A percentile compares a stretch with the other conserved stretches of the same genome.
These are phyloP conservation scores for thale cress (Arabidopsis thaliana) DNA, from an alignment of 345 rosid species.

Conservation along the genomic window DNA sequence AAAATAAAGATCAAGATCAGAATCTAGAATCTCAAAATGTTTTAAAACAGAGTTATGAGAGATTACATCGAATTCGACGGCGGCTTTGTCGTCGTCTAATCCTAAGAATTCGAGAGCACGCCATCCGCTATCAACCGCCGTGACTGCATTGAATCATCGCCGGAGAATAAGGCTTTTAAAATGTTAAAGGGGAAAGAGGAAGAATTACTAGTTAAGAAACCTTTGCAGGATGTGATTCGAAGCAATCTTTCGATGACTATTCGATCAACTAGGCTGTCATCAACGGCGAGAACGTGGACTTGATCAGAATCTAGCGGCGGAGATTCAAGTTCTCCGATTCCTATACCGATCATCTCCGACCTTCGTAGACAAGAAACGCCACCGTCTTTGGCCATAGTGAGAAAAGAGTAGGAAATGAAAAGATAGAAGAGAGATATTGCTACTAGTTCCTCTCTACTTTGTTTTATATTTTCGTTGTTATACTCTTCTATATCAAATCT, in stretches of 20 bases:
- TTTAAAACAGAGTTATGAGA: background rate
- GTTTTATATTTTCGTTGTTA: conserved; percentile 5
- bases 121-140: conserved; percentile 87
- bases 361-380: conserved; percentile 51
- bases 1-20: background rate
- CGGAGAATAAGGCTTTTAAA: background rate
- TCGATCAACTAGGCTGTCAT: conserved; percentile 87
- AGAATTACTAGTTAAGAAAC: conserved; percentile 35
- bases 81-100: conserved; percentile 59
- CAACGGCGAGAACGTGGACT: conserved; percentile 92
- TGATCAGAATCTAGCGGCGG: conserved; percentile 54
- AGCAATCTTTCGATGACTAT: conserved; percentile 87
- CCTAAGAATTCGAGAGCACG: conserved; percentile 84
- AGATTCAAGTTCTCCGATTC: conserved; percentile 48
- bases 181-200: background rate
- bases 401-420: background rate
- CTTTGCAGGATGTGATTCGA: conserved; percentile 77
- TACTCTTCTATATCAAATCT: background rate
- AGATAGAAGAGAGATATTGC: background rate
- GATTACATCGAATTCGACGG: conserved; percentile 52
- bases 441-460: background rate
- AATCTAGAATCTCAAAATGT: background rate
- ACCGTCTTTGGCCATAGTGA: conserved; percentile 49
- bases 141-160: conserved; percentile 56
- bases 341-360: conserved; percentile 50